phyloP scores from a whole-genome alignment of 768 basidiomycete genomes.

The Lactifluus volemus region DNA sequence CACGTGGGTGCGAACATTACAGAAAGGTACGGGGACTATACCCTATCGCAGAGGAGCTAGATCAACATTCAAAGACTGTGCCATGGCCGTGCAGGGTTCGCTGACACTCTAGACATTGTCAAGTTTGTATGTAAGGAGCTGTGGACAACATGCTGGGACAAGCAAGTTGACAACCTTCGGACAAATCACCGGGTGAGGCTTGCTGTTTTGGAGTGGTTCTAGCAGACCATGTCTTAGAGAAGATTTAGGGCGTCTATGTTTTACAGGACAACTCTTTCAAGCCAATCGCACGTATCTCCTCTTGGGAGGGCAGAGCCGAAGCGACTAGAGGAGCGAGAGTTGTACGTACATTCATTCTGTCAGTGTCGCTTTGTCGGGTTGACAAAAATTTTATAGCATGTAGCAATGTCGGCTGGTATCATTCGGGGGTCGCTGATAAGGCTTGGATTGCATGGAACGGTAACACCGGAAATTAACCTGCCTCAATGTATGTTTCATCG shows the following conservation, averaged over 20 bases:
- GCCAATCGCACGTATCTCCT: conserved; percentile 72
- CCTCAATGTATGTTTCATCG: conserved; percentile 65
- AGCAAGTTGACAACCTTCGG: conserved; percentile 90
- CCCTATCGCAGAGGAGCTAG: not conserved
- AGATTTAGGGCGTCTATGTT: conserved; percentile 76
- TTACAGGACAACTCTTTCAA: conserved; percentile 89
- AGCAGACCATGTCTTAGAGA: not conserved
- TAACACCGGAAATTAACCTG: conserved; percentile 70
- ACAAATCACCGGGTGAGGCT: conserved; percentile 82
- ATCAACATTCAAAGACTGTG: conserved; percentile 46
- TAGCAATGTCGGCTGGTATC: conserved; percentile 73
- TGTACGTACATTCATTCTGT: conserved; percentile 34
- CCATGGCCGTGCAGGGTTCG: conserved; percentile 63
- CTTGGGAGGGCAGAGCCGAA: conserved; percentile 68
- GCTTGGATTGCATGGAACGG: conserved; percentile 66
- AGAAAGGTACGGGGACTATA: conserved; percentile 52
- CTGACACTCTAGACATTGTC: conserved; percentile 81
- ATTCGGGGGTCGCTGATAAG: conserved; percentile 75
- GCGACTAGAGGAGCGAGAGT: conserved; percentile 62
- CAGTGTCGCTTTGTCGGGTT: not conserved
- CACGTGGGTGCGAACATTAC: conserved; percentile 83
- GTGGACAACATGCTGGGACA: conserved; percentile 89
- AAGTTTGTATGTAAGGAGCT: conserved; percentile 96
- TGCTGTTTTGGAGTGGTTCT: not conserved
- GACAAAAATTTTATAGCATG: conserved; percentile 43